phyloP scores from a whole-genome alignment of 805 yeast species.

The Wickerhamiella qilinensis region DNA sequence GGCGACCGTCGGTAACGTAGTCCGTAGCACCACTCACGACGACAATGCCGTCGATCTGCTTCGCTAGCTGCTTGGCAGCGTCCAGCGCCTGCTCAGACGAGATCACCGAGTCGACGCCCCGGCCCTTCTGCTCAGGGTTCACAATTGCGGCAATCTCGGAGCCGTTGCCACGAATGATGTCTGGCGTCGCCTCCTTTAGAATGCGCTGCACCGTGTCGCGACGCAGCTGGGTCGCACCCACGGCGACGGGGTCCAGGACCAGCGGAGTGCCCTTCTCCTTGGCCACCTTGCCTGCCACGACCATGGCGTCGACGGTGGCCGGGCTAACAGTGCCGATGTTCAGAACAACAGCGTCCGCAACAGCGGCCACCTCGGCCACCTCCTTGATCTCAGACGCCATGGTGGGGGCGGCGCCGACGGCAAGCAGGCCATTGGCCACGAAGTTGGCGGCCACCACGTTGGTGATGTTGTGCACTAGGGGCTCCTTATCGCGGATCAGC shows the following conservation, averaged over 20 bases:
- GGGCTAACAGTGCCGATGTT: constrained; percentile 50
- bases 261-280: constrained; percentile 42
- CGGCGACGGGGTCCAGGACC: constrained; percentile 85
- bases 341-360: constrained; percentile 42
- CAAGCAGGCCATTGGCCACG: constrained; percentile 73
- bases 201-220: constrained; percentile 30
- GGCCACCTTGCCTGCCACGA: constrained; percentile 42
- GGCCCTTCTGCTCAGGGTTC: constrained; percentile 18
- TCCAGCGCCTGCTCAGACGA: constrained; percentile 8
- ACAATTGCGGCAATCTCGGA: constrained; percentile 63
- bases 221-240: constrained; percentile 61
- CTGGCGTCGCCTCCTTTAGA: constrained; percentile 38
- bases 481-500: too few species aligned
- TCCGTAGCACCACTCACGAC: constrained; percentile 12
- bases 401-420: constrained; percentile 74
- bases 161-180: constrained; percentile 66
- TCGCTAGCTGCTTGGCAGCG: constrained; percentile 9
- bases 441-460: constrained; percentile 78
- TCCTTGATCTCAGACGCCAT: constrained; percentile 68
- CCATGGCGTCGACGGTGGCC: constrained; percentile 1
- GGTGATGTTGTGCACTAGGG: constrained; percentile 76
- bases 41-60: constrained; percentile 4
- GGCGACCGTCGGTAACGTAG: constrained; percentile 9
- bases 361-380: constrained; percentile 43
- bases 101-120: constrained; percentile 13